Evolutionary conservation across 192 early-diverging fungal genomes (phyloP).

Genomic region (Backusella australiensis): DNA sequence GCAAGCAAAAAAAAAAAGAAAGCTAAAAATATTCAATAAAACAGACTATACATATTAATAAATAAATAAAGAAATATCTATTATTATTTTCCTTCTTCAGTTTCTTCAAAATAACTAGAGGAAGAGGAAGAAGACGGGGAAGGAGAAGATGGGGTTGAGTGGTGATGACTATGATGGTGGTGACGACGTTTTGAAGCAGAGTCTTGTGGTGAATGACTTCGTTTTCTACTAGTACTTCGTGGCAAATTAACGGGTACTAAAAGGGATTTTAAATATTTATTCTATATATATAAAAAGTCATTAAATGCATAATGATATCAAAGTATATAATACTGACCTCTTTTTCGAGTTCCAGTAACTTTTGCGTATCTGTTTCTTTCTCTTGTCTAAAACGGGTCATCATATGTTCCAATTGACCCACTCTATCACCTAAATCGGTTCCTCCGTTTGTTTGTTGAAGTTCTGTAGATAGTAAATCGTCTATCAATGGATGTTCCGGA

Average conservation of each 20-base stretch:
- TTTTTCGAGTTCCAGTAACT: constrained; percentile 25
- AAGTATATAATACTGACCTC: constrained; percentile 11
- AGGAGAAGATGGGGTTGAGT: constrained; percentile 42
- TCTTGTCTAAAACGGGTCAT: constrained; percentile 24
- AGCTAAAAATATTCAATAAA: neutral
- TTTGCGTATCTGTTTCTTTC: constrained; percentile 18
- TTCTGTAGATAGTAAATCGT: neutral
- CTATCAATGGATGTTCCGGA: constrained; percentile 1
- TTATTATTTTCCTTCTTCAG: neutral
- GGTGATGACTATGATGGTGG: constrained; percentile 92
- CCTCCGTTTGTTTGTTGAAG: neutral
- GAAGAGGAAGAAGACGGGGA: neutral
- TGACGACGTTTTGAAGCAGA: constrained; percentile 66
- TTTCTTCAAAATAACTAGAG: neutral
- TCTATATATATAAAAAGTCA: neutral
- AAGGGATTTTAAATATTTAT: constrained; percentile 7
- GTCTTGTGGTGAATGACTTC: neutral
- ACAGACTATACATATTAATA: neutral
- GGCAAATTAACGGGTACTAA: neutral
- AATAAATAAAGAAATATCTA: neutral
- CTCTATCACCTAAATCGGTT: constrained; percentile 20
- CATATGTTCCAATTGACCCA: constrained; percentile 27
- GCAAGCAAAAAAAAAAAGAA: neutral
- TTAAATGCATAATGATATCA: neutral
- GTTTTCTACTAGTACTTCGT: constrained; percentile 1